These are phyloP conservation scores for Hymenoscyphus fraxineus DNA, from an alignment of 2,329 filamentous ascomycete genomes.

Conservation along the genomic window DNA sequence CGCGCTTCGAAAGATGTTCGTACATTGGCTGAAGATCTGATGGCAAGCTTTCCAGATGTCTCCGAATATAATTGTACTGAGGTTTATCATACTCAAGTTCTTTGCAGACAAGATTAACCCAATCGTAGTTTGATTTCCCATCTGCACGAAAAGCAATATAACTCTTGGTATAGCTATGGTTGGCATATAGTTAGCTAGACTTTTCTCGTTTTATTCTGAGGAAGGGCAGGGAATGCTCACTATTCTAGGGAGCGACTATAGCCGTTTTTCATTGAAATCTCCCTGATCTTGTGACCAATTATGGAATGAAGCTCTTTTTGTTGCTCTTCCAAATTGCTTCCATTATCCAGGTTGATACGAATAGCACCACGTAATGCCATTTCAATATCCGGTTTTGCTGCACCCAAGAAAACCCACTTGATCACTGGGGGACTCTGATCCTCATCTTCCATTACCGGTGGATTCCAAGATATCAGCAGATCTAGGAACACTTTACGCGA, in stretches of 20 bases:
- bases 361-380: not conserved
- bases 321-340: slow-evolving; percentile 4
- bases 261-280: not conserved
- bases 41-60: slow-evolving; percentile 6
- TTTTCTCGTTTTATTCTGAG: not conserved
- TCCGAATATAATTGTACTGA: slow-evolving; percentile 1
- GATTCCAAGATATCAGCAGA: slow-evolving; percentile 4
- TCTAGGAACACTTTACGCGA: slow-evolving; percentile 5
- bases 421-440: slow-evolving; percentile 2
- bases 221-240: not conserved
- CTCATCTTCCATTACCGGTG: slow-evolving; percentile 6
- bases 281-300: not conserved
- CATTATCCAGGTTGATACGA: slow-evolving; percentile 6
- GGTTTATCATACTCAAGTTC: slow-evolving; percentile 4
- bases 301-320: slow-evolving; percentile 2
- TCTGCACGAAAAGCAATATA: slow-evolving; percentile 5
- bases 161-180: slow-evolving; percentile 3
- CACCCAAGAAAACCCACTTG: slow-evolving; percentile 6
- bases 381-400: slow-evolving; percentile 4
- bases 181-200: not conserved
- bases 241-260: slow-evolving; percentile 7
- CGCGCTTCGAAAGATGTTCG: slow-evolving; percentile 4
- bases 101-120: slow-evolving; percentile 6
- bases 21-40: slow-evolving; percentile 10
- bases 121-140: slow-evolving; percentile 7